Evolutionary conservation across 208 protist species (phyloP).

Genomic region (Acanthamoeba triangularis): DNA sequence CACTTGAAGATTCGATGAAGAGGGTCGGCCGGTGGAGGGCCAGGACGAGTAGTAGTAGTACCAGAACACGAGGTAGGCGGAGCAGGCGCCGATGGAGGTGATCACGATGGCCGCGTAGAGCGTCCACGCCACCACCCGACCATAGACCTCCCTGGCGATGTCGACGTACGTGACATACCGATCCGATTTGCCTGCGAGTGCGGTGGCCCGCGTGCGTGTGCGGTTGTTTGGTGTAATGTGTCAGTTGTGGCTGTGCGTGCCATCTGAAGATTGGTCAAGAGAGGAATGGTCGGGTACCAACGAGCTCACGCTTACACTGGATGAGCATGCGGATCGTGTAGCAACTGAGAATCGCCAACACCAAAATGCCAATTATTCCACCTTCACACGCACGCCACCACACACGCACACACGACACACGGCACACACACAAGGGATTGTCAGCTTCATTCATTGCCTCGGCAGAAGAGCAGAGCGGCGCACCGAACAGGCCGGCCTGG

Average conservation of each 20-base stretch:
- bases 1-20: too few species aligned
- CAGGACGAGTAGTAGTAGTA: not conserved
- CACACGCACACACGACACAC: not conserved
- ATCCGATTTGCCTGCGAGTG: not conserved
- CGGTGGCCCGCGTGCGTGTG: not conserved
- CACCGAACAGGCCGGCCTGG: conserved; percentile 70
- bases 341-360: conserved; percentile 59
- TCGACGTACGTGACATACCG: conserved; percentile 20
- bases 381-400: not conserved
- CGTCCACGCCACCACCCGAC: not conserved
- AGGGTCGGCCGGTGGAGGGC: not conserved
- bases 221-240: not conserved
- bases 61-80: conserved; percentile 75
- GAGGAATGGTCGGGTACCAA: too few species aligned
- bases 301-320: conserved; percentile 66
- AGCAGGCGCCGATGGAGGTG: conserved; percentile 62
- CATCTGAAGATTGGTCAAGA: too few species aligned
- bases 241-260: too few species aligned
- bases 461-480: not conserved
- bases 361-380: conserved; percentile 67
- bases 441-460: not conserved
- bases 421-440: not conserved
- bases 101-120: conserved; percentile 75
- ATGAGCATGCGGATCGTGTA: conserved; percentile 77
- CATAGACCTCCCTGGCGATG: conserved; percentile 20